phyloP scores from a whole-genome alignment of 2,329 filamentous ascomycete genomes.

The Macroventuria anomochaeta region DNA sequence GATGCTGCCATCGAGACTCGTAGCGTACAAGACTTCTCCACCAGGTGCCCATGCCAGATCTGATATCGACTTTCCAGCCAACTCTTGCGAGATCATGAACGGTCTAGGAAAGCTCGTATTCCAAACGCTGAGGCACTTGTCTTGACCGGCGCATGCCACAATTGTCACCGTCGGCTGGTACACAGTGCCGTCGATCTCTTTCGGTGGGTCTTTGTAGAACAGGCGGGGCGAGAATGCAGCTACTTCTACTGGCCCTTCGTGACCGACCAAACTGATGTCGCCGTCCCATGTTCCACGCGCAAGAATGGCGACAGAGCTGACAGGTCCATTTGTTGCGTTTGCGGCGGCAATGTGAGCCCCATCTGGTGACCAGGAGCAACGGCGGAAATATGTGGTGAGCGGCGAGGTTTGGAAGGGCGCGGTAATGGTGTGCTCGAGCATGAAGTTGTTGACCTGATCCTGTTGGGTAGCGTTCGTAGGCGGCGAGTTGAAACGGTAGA shows the following conservation, averaged over 20 bases:
- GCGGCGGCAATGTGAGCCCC: conserved; percentile 96
- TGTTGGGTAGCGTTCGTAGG: conserved; percentile 90
- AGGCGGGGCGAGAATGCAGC: conserved; percentile 95
- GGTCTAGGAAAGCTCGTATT: conserved; percentile 94
- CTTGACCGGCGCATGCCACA: conserved; percentile 94
- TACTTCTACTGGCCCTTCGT: conserved; percentile 95
- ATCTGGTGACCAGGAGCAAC: conserved; percentile 97
- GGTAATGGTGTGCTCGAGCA: conserved; percentile 89
- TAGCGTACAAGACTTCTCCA: conserved; percentile 83
- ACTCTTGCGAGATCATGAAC: conserved; percentile 85
- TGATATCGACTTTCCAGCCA: conserved; percentile 89
- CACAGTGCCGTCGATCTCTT: conserved; percentile 56
- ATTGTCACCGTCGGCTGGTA: conserved; percentile 75
- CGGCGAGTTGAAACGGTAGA: conserved; percentile 90
- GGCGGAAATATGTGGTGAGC: conserved; percentile 92
- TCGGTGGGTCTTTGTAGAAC: conserved; percentile 74
- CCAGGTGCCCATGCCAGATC: conserved; percentile 95
- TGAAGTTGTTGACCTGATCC: conserved; percentile 96
- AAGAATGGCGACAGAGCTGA: conserved; percentile 96
- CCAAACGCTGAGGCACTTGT: conserved; percentile 96
- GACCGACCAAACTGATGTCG: conserved; percentile 95
- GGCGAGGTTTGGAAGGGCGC: conserved; percentile 89
- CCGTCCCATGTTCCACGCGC: conserved; percentile 92
- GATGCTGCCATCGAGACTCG: conserved; percentile 88
- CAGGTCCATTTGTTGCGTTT: conserved; percentile 95